These are phyloP conservation scores for Dentipellis sp. DNA, from an alignment of 768 basidiomycete species.

Conservation along the genomic window DNA sequence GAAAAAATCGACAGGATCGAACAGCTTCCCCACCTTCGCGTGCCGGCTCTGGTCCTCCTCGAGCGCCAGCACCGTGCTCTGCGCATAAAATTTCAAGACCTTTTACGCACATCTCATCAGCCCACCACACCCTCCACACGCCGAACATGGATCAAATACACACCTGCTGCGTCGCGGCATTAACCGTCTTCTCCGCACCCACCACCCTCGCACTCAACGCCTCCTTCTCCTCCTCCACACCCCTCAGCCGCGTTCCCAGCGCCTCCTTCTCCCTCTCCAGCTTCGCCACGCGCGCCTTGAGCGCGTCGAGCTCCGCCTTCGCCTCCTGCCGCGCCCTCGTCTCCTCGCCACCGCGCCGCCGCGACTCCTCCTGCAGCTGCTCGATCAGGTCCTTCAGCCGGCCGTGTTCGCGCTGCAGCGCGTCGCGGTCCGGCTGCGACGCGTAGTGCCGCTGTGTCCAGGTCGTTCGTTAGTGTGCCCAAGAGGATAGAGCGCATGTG, in stretches of 20 bases:
- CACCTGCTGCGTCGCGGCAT: background rate
- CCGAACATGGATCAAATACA: background rate
- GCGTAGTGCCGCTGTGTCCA: background rate
- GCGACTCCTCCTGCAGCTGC: background rate
- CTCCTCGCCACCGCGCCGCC: background rate
- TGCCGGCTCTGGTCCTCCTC: constrained; percentile 13
- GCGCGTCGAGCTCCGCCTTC: background rate
- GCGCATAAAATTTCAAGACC: constrained; percentile 13
- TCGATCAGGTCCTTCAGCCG: background rate
- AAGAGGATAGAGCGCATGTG: background rate
- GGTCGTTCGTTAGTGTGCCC: background rate
- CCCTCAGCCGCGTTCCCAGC: background rate
- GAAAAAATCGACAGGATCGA: constrained; percentile 5
- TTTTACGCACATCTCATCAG: background rate
- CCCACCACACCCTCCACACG: too few relatives aligned
- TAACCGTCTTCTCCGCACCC: background rate
- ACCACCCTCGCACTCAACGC: background rate
- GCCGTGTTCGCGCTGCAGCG: background rate
- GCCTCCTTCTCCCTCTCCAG: background rate
- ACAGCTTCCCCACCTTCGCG: constrained; percentile 7
- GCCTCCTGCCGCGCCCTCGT: background rate
- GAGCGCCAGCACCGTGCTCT: constrained; percentile 14
- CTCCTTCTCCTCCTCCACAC: background rate
- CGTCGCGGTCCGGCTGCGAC: background rate
- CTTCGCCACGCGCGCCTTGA: background rate